A percentile compares a stretch with the other conserved stretches of the same genome.
These are phyloP conservation scores for Chaetomidium leptoderma DNA, from an alignment of 495 filamentous ascomycete genomes.

Conservation along the genomic window DNA sequence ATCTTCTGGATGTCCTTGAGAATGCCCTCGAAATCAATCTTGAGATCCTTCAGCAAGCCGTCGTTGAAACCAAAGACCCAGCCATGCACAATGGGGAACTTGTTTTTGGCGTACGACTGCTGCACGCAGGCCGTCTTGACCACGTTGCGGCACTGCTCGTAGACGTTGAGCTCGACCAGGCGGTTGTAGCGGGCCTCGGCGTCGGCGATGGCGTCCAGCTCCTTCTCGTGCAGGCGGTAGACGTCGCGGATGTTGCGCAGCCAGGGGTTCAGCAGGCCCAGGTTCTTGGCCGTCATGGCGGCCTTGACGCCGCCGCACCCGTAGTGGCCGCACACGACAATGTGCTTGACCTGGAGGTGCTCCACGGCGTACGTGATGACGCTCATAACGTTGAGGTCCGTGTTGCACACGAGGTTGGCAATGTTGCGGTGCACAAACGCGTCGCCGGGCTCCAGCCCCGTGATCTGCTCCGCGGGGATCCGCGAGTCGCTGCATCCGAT, in stretches of 20 bases:
- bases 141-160: conserved; percentile 55
- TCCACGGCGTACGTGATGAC: conserved; percentile 59
- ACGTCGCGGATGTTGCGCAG: conserved; percentile 59
- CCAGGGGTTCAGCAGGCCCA: conserved; percentile 59
- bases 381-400: conserved; percentile 57
- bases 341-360: conserved; percentile 59
- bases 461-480: conserved; percentile 58
- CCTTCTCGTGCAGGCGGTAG: conserved; percentile 52
- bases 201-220: conserved; percentile 50
- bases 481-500: conserved; percentile 62
- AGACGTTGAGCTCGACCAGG: conserved; percentile 57
- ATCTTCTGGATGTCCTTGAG: conserved; percentile 52
- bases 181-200: conserved; percentile 47
- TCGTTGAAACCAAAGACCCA: conserved; percentile 55
- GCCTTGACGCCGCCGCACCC: conserved; percentile 62
- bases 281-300: conserved; percentile 53
- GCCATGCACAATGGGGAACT: conserved; percentile 53
- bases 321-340: conserved; percentile 62
- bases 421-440: conserved; percentile 63
- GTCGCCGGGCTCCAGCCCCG: conserved; percentile 56
- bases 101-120: conserved; percentile 47
- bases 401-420: conserved; percentile 57
- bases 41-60: conserved; percentile 51
- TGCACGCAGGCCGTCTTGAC: conserved; percentile 57
- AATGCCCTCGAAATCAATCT: conserved; percentile 44